A percentile compares a stretch with the other conserved stretches of the same genome.
Evolutionary conservation across 208 protist species (phyloP).

Genomic region (Leishmania braziliensis): DNA sequence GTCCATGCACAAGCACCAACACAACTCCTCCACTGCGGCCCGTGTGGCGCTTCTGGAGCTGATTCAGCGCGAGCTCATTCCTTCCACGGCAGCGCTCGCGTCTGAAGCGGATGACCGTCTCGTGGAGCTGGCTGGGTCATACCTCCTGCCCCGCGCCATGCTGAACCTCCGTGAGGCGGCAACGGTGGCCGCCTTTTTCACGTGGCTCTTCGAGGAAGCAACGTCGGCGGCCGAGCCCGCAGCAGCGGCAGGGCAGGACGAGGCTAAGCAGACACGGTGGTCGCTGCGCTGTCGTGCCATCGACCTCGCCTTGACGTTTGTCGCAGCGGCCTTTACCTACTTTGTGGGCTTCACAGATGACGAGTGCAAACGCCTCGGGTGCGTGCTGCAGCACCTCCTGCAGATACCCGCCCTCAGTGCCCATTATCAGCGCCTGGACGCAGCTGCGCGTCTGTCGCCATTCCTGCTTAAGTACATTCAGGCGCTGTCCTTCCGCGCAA

Average conservation of each 20-base stretch:
- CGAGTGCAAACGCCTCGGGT: conserved; percentile 74
- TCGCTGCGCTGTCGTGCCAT: conserved; percentile 22
- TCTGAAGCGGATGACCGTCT: conserved; percentile 22
- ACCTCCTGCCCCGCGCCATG: conserved; percentile 73
- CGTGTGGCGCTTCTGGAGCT: conserved; percentile 10
- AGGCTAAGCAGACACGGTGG: background rate
- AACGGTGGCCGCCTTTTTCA: conserved; percentile 64
- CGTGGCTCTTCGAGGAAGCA: conserved; percentile 42
- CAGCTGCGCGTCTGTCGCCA: conserved; percentile 3
- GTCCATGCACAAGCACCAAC: conserved; percentile 39
- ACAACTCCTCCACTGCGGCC: conserved; percentile 9
- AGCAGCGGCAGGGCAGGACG: background rate
- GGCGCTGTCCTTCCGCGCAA: conserved; percentile 1
- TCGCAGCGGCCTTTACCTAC: conserved; percentile 55
- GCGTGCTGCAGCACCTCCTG: conserved; percentile 44
- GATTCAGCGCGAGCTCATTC: conserved; percentile 11
- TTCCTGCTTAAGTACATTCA: conserved; percentile 9
- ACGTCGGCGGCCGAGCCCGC: background rate
- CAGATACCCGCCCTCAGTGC: conserved; percentile 22
- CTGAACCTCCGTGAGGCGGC: conserved; percentile 68
- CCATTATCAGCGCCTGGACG: conserved; percentile 7
- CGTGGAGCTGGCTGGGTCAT: conserved; percentile 44
- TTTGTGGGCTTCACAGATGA: conserved; percentile 77
- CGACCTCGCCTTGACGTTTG: conserved; percentile 53
- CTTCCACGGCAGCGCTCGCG: background rate